phyloP scores from a whole-genome alignment of 2,329 filamentous ascomycete species.

The Aureobasidium sp. region DNA sequence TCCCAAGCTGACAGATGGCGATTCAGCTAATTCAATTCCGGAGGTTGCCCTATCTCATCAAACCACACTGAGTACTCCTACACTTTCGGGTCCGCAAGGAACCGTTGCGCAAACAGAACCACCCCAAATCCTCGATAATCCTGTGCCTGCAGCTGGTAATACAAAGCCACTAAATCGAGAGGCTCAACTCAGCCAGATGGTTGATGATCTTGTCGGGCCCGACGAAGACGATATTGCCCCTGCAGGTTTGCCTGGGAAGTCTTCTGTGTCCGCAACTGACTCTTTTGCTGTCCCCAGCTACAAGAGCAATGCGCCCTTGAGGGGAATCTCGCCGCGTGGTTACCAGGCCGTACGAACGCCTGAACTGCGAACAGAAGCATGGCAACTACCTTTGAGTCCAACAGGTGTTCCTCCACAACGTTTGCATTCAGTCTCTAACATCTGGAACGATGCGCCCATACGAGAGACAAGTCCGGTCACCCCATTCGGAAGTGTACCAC shows the following conservation, averaged over 20 bases:
- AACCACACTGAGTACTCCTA: not conserved
- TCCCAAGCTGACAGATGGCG: not conserved
- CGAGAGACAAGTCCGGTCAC: conserved; percentile 8
- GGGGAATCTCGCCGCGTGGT: not conserved
- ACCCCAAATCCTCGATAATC: not conserved
- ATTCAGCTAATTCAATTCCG: not conserved
- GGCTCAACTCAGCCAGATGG: conserved; percentile 50
- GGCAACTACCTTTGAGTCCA: conserved; percentile 1
- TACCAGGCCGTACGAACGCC: conserved; percentile 4
- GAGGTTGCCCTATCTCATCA: not conserved
- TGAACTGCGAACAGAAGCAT: conserved; percentile 8
- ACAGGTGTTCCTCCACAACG: conserved; percentile 18
- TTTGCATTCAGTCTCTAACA: conserved; percentile 25
- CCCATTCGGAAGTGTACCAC: not conserved
- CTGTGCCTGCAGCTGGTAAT: conserved; percentile 5
- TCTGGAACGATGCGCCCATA: conserved; percentile 22
- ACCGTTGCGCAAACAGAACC: not conserved
- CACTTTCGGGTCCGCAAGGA: not conserved
- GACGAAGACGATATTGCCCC: conserved; percentile 33
- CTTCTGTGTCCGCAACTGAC: not conserved
- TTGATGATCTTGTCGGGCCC: conserved; percentile 47
- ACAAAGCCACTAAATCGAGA: conserved; percentile 30
- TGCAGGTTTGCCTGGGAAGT: not conserved
- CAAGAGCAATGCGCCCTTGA: not conserved
- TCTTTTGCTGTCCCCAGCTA: not conserved